Base-by-base conservation (phyloP, 129 eudicot species). In the Flaveria trinervia region DNA sequence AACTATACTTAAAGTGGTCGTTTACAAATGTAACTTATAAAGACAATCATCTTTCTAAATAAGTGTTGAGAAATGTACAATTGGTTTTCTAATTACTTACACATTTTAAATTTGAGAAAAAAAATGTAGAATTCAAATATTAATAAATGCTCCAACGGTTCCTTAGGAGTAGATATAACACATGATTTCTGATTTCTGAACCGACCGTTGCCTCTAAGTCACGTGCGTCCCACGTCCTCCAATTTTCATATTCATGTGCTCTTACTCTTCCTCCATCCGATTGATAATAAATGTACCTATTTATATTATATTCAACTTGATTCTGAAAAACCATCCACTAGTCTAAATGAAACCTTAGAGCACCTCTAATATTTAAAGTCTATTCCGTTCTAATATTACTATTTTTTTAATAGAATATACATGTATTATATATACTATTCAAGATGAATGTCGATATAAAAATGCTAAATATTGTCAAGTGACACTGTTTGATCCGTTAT, bases 131-230 rank as follows among this genome's bases (percentile, higher is more conserved):
- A 30, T 14, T 13, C 61, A 65, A 66, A n/a, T 48, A 72, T 45
- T 23, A 73, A 13, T 72, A 52, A 80, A 73, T 80, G 70, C 74
- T 73, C 6, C 64, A 80, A 73, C 83, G 83, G 79, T 80, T 79
- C 46, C 57, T 23, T 65, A 16, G 61, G 68, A 73, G 79, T 66
- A 17, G 79, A 43, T 65, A 73, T 74, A 36, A 16, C 76, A 77
- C 76, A 57, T 77, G 81, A 45, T 68, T 23, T 23, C 62, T 23
- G 81, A 45, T 66, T 23, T 23, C 51, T 23, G 26, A 80, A 43
- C 74, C 83, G 78, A 72, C 79, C 83, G 83, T 80, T 80, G 83
- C 75, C 60, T 73, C 12, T 54, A 30, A 65, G 77, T 80, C 83
- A 80, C 83, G 79, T 80, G 83, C 69, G 46, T 64, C 23, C 76